Percentiles rank a stretch among this genome's conserved stretches.
Conservation (phyloP, 192 early-diverging fungal genomes). For the Umbelopsis vinacea region DNA sequence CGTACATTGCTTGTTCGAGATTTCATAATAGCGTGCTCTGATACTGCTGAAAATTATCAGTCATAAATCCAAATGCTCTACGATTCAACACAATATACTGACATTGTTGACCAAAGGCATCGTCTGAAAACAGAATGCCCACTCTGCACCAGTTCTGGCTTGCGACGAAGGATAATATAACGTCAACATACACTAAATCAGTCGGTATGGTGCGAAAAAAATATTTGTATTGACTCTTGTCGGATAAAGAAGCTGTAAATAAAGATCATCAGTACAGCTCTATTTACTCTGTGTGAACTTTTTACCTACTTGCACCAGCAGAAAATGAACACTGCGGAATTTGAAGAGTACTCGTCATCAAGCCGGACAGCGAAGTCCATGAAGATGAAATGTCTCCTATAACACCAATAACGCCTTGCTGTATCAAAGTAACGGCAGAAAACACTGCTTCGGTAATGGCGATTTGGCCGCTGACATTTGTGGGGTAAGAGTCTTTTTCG, state of each 20-base stretch:
- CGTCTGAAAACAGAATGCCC: constrained; percentile 49
- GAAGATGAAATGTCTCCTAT: constrained; percentile 55
- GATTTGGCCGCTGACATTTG: constrained; percentile 41
- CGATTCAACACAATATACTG: constrained; percentile 5
- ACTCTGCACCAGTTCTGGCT: constrained; percentile 49
- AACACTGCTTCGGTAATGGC: constrained; percentile 52
- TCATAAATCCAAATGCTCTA: background rate
- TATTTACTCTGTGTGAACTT: no score
- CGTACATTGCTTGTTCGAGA: constrained; percentile 38
- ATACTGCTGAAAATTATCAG: constrained; percentile 34
- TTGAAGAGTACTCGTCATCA: constrained; percentile 51
- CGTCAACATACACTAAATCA: constrained; percentile 47
- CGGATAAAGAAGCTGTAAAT: constrained; percentile 50
- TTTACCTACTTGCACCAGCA: constrained; percentile 52
- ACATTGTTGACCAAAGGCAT: constrained; percentile 51
- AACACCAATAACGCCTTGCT: constrained; percentile 51
- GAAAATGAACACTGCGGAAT: constrained; percentile 59
- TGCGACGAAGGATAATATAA: constrained; percentile 48
- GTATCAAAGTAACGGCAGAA: constrained; percentile 50
- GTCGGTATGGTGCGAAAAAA: constrained; percentile 60
- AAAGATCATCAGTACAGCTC: background rate
- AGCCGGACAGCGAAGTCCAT: constrained; percentile 47
- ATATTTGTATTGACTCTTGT: constrained; percentile 50
- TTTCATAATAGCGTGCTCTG: constrained; percentile 40
- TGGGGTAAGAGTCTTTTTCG: constrained; percentile 54